Conservation (phyloP, 352 stramenopile species). For the Phytophthora meadii region DNA sequence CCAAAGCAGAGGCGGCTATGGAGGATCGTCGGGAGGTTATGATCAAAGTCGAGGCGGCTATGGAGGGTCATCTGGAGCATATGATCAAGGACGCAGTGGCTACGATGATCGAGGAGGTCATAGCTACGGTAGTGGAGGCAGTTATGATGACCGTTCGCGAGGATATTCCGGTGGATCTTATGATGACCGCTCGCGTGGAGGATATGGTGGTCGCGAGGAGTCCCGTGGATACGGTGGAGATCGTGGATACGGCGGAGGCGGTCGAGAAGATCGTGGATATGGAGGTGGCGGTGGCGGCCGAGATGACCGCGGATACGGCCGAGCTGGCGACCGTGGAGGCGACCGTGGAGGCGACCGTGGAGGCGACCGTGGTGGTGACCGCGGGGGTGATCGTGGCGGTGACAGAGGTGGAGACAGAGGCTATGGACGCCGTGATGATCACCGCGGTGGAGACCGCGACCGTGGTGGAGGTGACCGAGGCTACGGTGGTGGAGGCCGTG, state of each 20-base stretch:
- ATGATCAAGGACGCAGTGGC: constrained; percentile 18
- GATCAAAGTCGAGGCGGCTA: constrained; percentile 32
- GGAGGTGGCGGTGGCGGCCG: constrained; percentile 6
- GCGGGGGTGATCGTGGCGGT: constrained; percentile 36
- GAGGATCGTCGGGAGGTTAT: constrained; percentile 32
- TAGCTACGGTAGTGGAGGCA: neutral
- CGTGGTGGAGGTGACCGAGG: constrained; percentile 35
- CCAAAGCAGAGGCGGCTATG: constrained; percentile 39
- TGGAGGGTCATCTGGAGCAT: constrained; percentile 3
- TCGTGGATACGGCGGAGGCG: constrained; percentile 11
- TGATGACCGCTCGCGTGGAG: constrained; percentile 26
- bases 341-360: constrained; percentile 19
- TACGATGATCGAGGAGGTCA: constrained; percentile 32
- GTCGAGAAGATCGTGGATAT: constrained; percentile 15
- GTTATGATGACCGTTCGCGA: constrained; percentile 29
- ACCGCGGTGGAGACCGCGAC: constrained; percentile 36
- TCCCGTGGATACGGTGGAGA: constrained; percentile 19
- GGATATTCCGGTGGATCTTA: constrained; percentile 32
- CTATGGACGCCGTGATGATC: constrained; percentile 38
- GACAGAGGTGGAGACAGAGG: constrained; percentile 35
- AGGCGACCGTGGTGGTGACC: constrained; percentile 31
- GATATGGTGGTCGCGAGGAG: constrained; percentile 24
- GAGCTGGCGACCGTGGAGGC: constrained; percentile 1
- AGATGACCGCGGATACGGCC: constrained; percentile 19
- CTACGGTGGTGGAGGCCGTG: constrained; percentile 36